phyloP scores from a whole-genome alignment of 2,329 filamentous ascomycete genomes.

The Biscogniauxia sp. region DNA sequence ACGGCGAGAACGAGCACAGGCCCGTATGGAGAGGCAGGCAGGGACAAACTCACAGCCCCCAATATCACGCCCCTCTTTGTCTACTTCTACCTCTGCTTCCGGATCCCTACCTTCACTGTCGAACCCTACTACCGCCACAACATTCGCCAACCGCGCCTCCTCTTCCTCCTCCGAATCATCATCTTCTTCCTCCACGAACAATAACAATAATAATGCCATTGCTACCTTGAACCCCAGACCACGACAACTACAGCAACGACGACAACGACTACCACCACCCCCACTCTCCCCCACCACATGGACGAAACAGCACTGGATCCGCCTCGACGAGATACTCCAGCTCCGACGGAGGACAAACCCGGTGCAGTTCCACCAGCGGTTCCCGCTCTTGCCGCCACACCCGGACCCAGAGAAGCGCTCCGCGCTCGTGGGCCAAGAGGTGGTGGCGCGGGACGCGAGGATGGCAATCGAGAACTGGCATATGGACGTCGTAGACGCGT shows the following conservation, averaged over 20 bases:
- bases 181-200: not conserved
- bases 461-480: conserved; percentile 56
- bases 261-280: not conserved
- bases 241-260: not conserved
- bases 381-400: conserved; percentile 18
- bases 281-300: conserved; percentile 43
- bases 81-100: not conserved
- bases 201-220: conserved; percentile 3
- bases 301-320: conserved; percentile 52
- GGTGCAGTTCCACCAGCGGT: conserved; percentile 36
- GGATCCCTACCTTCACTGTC: not conserved
- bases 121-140: no score
- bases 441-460: conserved; percentile 44
- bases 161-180: not conserved
- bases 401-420: conserved; percentile 10
- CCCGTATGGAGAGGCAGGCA: not conserved
- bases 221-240: not conserved
- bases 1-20: not conserved
- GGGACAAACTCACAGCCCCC: not conserved
- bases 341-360: conserved; percentile 41
- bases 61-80: not conserved
- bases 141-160: not conserved
- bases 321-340: conserved; percentile 51
- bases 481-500: conserved; percentile 56
- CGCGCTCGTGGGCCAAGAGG: conserved; percentile 46